A percentile compares a stretch with the other conserved stretches of the same genome.
phyloP scores from a whole-genome alignment of 306 rosid genomes.

The Vigna trinervia region DNA sequence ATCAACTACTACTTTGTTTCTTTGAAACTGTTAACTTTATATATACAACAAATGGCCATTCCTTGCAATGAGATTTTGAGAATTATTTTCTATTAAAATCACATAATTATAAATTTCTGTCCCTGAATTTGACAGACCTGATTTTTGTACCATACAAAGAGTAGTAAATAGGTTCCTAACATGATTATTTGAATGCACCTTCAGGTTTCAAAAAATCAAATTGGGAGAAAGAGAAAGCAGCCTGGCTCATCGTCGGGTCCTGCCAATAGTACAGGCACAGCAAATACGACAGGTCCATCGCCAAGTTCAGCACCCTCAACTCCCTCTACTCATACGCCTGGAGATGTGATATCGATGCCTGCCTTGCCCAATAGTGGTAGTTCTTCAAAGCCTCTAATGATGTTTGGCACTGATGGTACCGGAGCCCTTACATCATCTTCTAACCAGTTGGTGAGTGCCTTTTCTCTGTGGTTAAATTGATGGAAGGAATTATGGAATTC shows the following conservation, averaged over 20 bases:
- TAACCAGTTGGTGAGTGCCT: conserved; percentile 87
- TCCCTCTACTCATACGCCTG: conserved; percentile 98
- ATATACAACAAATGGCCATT: neutral
- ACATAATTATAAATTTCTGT: conserved; percentile 26
- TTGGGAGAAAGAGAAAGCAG: conserved; percentile 98
- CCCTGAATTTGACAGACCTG: conserved; percentile 8
- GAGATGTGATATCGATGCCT: conserved; percentile 97
- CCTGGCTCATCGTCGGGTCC: conserved; percentile 98
- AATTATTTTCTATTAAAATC: neutral
- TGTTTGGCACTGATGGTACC: conserved; percentile 80
- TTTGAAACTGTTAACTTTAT: conserved; percentile 11
- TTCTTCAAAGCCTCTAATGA: conserved; percentile 90
- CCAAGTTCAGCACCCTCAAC: conserved; percentile 99
- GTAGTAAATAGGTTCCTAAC: conserved; percentile 50
- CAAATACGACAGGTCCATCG: conserved; percentile 95
- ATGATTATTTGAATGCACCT: conserved; percentile 50
- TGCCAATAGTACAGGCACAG: conserved; percentile 98
- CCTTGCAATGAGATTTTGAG: neutral
- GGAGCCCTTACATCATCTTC: conserved; percentile 93
- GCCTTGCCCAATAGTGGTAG: conserved; percentile 82
- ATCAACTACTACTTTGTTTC: conserved; percentile 18
- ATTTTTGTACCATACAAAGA: neutral
- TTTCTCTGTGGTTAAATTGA: conserved; percentile 39
- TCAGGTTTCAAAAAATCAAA: conserved; percentile 93
- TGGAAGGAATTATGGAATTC: conserved; percentile 63